Evolutionary conservation across 2,329 filamentous ascomycete species (phyloP), one percentile per base, ranked within the genome.

Genomic region (Paradendryphiella salina): DNA sequence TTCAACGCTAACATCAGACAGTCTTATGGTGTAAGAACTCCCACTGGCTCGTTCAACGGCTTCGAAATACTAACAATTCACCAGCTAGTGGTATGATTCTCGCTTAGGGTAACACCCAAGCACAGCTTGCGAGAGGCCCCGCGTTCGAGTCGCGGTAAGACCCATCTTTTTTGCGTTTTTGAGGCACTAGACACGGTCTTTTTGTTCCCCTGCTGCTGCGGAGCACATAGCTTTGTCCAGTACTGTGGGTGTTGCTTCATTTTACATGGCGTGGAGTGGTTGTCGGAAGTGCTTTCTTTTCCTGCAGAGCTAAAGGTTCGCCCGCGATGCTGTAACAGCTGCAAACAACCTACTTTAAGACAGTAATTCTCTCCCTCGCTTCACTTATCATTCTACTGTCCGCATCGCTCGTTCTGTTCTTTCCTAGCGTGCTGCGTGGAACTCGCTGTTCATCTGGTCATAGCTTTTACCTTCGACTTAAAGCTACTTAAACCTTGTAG

Each of bases 81-180:
- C 21, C 6, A 7, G 3, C 81, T 83, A 83, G 82, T 80, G 82
- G 82, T 84, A 85, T 84, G 81, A 84, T 85, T 84, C 81, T 83
- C 81, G 82, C 82, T 84, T 84, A 85, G 82, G 82, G 82, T 40
- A 43, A 31, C 7, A 42, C 51, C 61, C 55, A 51, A 65, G 60
- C 52, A 59, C 14, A 40, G 46, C 40, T 50, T 62, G 61, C 61
- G 61, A 64, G 61, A 64, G 61, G 61, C 61, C 61, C 61, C 59
- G 61, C 59, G 59, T 64, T 64, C 61, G 61, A 62, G 57, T 64
- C 59, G 59, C 61, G 61, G 61, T 51, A 62, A 53, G 61, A 64
- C 61, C 61, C 23, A 26, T 10, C 20, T 45, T 41, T 57, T 54
- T 57, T 57, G 46, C 47, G 3, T 10, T 23, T 17, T 2, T 11